These are phyloP conservation scores for Novymonas esmeraldas DNA, from an alignment of 208 protist genomes.

Conservation along the genomic window DNA sequence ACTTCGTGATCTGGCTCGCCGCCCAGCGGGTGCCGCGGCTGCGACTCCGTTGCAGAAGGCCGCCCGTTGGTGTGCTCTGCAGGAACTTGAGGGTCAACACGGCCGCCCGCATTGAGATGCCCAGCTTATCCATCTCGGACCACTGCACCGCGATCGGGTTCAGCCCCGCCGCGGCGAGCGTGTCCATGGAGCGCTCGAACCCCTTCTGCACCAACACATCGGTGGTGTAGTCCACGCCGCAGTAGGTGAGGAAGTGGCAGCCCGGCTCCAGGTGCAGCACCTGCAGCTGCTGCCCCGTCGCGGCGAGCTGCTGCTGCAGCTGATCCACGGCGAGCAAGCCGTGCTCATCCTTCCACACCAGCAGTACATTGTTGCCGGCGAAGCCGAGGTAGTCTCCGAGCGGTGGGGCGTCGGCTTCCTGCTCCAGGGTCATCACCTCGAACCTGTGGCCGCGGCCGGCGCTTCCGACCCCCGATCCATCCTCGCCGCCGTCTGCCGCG, in stretches of 20 bases:
- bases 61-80: constrained; percentile 42
- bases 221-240: constrained; percentile 76
- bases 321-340: constrained; percentile 91
- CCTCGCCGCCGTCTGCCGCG: constrained; percentile 3
- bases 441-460: constrained; percentile 29
- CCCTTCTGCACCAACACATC: constrained; percentile 92
- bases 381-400: constrained; percentile 94
- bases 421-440: constrained; percentile 88
- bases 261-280: constrained; percentile 91
- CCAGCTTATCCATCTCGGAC: constrained; percentile 93
- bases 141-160: constrained; percentile 93
- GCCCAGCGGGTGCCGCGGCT: constrained; percentile 66
- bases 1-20: constrained; percentile 53
- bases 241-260: constrained; percentile 92
- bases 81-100: constrained; percentile 89
- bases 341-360: constrained; percentile 93
- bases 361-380: constrained; percentile 82
- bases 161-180: constrained; percentile 79
- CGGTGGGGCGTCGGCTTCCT: constrained; percentile 89
- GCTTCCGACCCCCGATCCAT: not conserved
- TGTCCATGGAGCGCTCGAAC: constrained; percentile 91
- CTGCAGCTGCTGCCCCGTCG: constrained; percentile 22
- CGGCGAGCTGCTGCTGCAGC: constrained; percentile 67
- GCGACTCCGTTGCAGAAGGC: constrained; percentile 57
- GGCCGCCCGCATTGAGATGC: constrained; percentile 88